Conservation (phyloP, 2,329 filamentous ascomycete genomes). For the Aurifilum marmelostoma region DNA sequence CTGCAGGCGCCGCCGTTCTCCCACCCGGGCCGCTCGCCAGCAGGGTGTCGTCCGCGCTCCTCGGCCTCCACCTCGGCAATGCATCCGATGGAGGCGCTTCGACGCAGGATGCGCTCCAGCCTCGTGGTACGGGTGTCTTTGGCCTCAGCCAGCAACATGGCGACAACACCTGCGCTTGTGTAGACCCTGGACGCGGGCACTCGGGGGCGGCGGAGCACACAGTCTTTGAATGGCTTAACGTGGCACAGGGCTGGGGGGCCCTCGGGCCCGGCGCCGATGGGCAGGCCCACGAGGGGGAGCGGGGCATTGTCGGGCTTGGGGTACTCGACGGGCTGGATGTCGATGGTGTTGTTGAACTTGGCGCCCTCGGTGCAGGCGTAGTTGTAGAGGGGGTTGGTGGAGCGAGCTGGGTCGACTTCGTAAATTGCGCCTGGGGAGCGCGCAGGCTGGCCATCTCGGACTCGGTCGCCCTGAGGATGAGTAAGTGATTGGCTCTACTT, state of each 20-base stretch:
- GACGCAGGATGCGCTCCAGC: constrained; percentile 3
- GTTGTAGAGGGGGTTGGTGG: constrained; percentile 27
- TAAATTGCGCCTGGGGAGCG: constrained; percentile 27
- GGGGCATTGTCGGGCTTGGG: not conserved
- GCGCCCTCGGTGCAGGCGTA: constrained; percentile 25
- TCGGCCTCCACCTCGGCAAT: not conserved
- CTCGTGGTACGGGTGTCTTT: not conserved
- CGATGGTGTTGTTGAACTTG: constrained; percentile 3
- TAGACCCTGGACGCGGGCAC: not conserved
- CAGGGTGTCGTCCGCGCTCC: not conserved
- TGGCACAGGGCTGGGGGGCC: constrained; percentile 36
- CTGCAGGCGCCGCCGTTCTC: not conserved
- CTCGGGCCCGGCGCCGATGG: constrained; percentile 48
- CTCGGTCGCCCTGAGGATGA: too few relatives aligned
- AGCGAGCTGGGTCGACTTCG: constrained; percentile 18
- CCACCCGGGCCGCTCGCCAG: not conserved
- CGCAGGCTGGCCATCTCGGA: not conserved
- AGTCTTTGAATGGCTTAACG: constrained; percentile 38
- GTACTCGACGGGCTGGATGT: constrained; percentile 25
- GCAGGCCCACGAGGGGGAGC: constrained; percentile 41
- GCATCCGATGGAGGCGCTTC: constrained; percentile 21
- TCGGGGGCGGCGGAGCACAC: constrained; percentile 30
- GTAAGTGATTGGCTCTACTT: not conserved
- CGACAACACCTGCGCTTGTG: not conserved
- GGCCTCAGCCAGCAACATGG: constrained; percentile 8